Evolutionary conservation across 441 rosid species (phyloP), one percentile per base, ranked within the genome.

Genomic region (Geranium incanum): DNA sequence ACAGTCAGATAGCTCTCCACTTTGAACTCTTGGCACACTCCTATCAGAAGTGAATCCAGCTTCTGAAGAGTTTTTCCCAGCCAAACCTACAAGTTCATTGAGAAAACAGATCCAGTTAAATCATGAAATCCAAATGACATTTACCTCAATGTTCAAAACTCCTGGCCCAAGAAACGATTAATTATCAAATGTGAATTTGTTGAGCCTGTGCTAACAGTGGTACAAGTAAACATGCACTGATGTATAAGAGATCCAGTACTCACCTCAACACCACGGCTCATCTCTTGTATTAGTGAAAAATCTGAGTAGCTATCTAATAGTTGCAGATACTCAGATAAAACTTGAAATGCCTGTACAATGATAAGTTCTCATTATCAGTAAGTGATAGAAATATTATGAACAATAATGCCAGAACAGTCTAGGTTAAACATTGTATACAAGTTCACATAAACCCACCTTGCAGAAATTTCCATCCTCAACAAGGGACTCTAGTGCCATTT

Each of bases 231-330:
- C 12, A 63, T 63, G 33, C 9, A 11, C 37, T 63, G 12, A 23
- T 63, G 37, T 63, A 23, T 13, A 63, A 11, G 23, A 63, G n/a
- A 28, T 59, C 48, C 28, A 65, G 72, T 70, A 78, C 74, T 77
- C 81, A 95, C 98, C 98, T 95, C 99, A 79, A 91, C 97, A 69
- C 95, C 98, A 75, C 84, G 92, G 78, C 93, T 85, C 99, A 95
- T 92, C 89, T 91, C 96, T 76, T 92, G 97, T 77, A 87, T 80
- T 63, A 92, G 93, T 70, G 96, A 83, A 77, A 92, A 86, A 82
- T 91, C 95, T 3, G 97, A 84, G 74, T 86, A 87, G 78, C 95
- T 92, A 82, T 92, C 98, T 73, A 95, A 82, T 68, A 95, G 84
- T 81, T 95, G 99, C 80, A 95, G 84, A 83, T 92, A 92, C 87